Base-by-base conservation (phyloP, 2,329 filamentous ascomycete genomes). In the Ophiostoma ulmi region DNA sequence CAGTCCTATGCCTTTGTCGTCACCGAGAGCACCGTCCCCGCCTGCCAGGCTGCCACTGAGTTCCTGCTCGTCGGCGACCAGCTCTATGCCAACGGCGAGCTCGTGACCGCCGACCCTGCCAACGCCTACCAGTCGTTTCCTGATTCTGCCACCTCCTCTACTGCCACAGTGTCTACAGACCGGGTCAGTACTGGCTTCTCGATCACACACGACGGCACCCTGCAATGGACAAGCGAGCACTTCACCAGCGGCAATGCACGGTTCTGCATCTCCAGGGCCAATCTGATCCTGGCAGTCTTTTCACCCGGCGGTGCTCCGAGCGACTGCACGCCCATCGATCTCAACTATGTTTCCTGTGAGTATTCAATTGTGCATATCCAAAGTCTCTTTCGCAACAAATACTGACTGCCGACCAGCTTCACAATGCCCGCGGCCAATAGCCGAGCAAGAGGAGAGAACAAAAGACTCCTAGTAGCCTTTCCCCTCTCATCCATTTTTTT, bases 141-240 rank as follows among this genome's bases (percentile, higher is more conserved):
- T 6, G 35, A 31, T 2, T 17, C 58, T 26, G 31, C 26, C 3
- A 4, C 26, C 6, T 17, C 35, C 11, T 36, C 26, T 3, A 14
- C 63, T 14, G 3, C n/a, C 17, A 10, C n/a, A 3, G 22, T 3
- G 20, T 22, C 5, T n/a, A 20, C 5, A 48, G 44, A n/a, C 52
- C 1, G 36, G 1, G 58, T 69, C 14, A 35, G 14, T 39, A 44
- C 11, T 38, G 68, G 55, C 68, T 69, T 69, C 39, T 26, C 39
- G 7, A 13, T 69, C 39, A 39, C 22, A 13, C 31, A 39, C 38
- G 68, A 39, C 58, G 68, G 68, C 55, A n/a, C 39, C 14, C 58
- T 69, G 58, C 68, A 69, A 22, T 69, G 68, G 68, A 44, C 58
- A 13, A 63, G 58, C 58, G 58, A 63, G 26, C 58, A 14, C 14